phyloP scores from a whole-genome alignment of 345 rosid species.

The Lepidium aucheri region DNA sequence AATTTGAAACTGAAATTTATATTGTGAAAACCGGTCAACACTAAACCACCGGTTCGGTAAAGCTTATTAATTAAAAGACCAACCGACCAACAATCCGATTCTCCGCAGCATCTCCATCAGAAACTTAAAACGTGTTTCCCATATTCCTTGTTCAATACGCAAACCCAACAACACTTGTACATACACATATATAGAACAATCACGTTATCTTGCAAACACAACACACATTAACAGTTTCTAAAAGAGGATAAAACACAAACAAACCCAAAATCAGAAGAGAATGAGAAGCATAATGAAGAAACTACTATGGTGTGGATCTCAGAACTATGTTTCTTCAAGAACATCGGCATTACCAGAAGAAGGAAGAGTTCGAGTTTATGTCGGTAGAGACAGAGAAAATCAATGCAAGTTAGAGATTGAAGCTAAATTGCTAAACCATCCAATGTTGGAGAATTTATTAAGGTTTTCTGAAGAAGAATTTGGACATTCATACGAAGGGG shows the following conservation, averaged over 20 bases:
- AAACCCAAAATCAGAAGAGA: background rate
- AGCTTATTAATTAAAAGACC: background rate
- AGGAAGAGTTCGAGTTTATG: conserved; percentile 38
- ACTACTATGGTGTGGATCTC: conserved; percentile 38
- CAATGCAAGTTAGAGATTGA: conserved; percentile 37
- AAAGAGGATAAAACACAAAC: background rate
- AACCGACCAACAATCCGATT: conserved; percentile 8
- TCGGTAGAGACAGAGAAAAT: conserved; percentile 35
- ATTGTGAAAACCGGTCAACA: background rate
- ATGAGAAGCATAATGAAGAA: conserved; percentile 39
- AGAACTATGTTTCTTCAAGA: conserved; percentile 11
- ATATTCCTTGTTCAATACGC: conserved; percentile 22
- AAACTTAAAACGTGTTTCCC: background rate
- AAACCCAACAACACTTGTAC: conserved; percentile 6
- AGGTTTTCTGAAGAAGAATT: conserved; percentile 37
- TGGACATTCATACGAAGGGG: conserved; percentile 45
- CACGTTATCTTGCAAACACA: background rate
- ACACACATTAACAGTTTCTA: background rate
- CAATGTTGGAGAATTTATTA: conserved; percentile 37
- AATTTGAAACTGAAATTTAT: no score
- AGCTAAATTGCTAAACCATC: conserved; percentile 43
- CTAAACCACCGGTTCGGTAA: conserved; percentile 13
- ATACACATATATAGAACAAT: background rate
- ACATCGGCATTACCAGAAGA: conserved; percentile 16
- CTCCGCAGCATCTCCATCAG: conserved; percentile 7